Evolutionary conservation across 345 rosid species (phyloP).

Genomic region (Pistacia atlantica): DNA sequence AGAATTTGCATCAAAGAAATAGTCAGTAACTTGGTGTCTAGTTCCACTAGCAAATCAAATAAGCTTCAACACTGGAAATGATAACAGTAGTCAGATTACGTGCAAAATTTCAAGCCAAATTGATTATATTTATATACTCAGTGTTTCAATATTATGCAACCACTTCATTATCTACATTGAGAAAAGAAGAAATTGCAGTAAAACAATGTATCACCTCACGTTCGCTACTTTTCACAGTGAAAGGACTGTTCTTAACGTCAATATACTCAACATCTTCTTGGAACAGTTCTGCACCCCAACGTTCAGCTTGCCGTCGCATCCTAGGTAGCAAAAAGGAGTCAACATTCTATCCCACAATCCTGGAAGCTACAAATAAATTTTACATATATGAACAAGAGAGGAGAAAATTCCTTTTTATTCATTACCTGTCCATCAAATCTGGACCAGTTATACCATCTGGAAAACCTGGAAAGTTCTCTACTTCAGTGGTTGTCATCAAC

Average conservation of each 20-base stretch:
- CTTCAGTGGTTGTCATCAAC: conserved; percentile 97
- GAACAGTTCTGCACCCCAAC: conserved; percentile 95
- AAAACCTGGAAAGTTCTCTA: conserved; percentile 96
- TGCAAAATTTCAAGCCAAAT: conserved; percentile 1
- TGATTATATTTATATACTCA: neutral
- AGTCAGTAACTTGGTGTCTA: neutral
- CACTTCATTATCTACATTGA: neutral
- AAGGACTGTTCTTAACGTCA: conserved; percentile 68
- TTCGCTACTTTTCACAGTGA: conserved; percentile 78
- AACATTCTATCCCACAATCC: conserved; percentile 4
- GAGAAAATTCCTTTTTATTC: neutral
- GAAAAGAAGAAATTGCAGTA: neutral
- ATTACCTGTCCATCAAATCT: conserved; percentile 94
- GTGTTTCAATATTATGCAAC: neutral
- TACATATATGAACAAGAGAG: neutral
- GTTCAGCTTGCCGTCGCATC: conserved; percentile 95
- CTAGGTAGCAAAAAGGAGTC: conserved; percentile 35
- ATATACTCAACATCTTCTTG: conserved; percentile 92
- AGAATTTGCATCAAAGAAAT: neutral
- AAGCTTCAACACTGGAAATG: neutral
- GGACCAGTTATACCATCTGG: conserved; percentile 99
- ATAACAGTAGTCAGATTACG: neutral
- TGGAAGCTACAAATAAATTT: neutral
- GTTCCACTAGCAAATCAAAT: neutral
- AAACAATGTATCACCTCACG: conserved; percentile 69